Evolutionary conservation across 2,329 filamentous ascomycete species (phyloP), one percentile per base, ranked within the genome.

Genomic region (Neoarthrinium moseri): DNA sequence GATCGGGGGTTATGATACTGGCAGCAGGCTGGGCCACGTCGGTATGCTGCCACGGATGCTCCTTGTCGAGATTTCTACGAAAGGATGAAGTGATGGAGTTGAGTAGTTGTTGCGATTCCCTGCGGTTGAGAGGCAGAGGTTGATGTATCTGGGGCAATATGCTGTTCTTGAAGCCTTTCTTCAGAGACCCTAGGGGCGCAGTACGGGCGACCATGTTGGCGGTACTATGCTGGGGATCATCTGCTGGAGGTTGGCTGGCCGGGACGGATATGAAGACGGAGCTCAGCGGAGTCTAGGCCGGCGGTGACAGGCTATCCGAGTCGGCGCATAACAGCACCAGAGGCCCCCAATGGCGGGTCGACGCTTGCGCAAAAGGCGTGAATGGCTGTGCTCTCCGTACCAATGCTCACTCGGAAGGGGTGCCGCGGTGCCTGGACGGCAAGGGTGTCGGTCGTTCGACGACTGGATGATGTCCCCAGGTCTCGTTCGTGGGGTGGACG

Each of bases 11-110:
- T 47, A 29, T 43, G 32, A 52, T 22, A 22, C 42, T 36, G 18
- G 56, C 18, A 7, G 50, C 43, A 18, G 52, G 22, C 17, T 48
- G 24, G 41, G 27, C 22, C 40, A 43, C 51, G 7, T 68, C 58
- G 12, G 64, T 59, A 13, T 62, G 51, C 23, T 67, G 57, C 56
- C 65, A 72, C 49, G 78, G 78, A 55, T 83, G 75, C 56, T 83
- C 78, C 34, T 65, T 69, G 54, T 82, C 78, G n/a, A 83, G 74
- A 23, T 80, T 74, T 45, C 71, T 71, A 42, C 79, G 73, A 57
- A 83, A 83, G 3, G 78, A 81, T 5, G 68, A 63, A 41, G 80
- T 83, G 42, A 83, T 69, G 26, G 72, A 70, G 44, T 80, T 70
- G 51, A 82, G 75, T 7, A 83, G 71, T 54, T 75, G 74, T 50